Conservation (phyloP, 306 rosid species). For the Acacia crassicarpa region DNA sequence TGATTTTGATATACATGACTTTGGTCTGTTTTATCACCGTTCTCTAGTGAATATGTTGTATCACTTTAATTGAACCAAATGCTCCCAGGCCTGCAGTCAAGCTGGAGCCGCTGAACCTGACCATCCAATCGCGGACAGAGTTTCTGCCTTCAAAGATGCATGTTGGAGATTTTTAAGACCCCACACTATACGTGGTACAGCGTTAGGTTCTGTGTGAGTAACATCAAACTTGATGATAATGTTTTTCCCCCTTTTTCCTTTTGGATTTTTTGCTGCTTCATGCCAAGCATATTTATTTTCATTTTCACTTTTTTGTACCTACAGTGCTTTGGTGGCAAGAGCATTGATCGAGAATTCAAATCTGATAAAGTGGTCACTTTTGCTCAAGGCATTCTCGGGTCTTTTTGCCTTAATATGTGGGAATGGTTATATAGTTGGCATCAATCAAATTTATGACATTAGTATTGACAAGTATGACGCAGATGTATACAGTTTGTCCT, state of each 20-base stretch:
- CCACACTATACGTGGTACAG: constrained; percentile 90
- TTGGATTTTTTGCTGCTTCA: background rate
- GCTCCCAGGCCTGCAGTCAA: constrained; percentile 77
- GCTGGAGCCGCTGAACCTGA: constrained; percentile 81
- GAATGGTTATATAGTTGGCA: constrained; percentile 95
- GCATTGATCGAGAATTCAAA: constrained; percentile 89
- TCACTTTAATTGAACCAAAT: constrained; percentile 39
- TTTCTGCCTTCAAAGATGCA: constrained; percentile 79
- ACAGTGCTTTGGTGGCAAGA: constrained; percentile 89
- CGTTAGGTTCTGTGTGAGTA: constrained; percentile 86
- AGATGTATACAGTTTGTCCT: constrained; percentile 17
- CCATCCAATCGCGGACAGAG: constrained; percentile 53
- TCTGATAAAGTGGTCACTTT: constrained; percentile 92
- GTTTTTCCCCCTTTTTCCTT: background rate
- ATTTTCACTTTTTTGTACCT: constrained; percentile 30
- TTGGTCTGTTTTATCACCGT: constrained; percentile 12
- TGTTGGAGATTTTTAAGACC: constrained; percentile 98
- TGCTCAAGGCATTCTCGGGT: constrained; percentile 84
- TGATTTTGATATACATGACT: constrained; percentile 9
- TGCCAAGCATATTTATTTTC: constrained; percentile 9
- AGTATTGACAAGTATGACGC: constrained; percentile 84
- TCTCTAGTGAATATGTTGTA: background rate
- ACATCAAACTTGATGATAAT: background rate
- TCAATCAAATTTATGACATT: constrained; percentile 96
- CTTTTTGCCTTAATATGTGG: constrained; percentile 89